phyloP scores from a whole-genome alignment of 2,329 filamentous ascomycete species.

The Beauveria varroae region DNA sequence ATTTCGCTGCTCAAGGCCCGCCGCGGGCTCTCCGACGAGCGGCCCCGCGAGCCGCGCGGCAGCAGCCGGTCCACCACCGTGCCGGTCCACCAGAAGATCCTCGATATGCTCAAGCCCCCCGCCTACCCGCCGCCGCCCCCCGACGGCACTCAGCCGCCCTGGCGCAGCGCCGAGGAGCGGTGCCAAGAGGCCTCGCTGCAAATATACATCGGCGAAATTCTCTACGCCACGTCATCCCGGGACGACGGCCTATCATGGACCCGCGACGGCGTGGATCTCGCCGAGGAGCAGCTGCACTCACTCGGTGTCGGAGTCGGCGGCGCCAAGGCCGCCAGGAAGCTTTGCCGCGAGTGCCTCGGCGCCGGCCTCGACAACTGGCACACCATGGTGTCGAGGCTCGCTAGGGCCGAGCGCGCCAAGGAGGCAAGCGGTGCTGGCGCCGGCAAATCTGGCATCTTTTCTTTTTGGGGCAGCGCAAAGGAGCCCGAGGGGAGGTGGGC shows the following conservation, averaged over 20 bases:
- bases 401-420: conserved; percentile 38
- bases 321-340: conserved; percentile 33
- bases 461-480: conserved; percentile 28
- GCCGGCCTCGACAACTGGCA: conserved; percentile 77
- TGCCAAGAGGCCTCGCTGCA: conserved; percentile 84
- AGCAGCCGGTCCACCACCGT: conserved; percentile 9
- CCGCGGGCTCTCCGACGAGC: conserved; percentile 44
- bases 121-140: conserved; percentile 63
- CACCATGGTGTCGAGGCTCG: conserved; percentile 65
- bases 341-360: conserved; percentile 69
- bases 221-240: conserved; percentile 57
- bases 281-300: conserved; percentile 58
- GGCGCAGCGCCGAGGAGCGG: conserved; percentile 54
- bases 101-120: conserved; percentile 34
- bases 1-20: conserved; percentile 77
- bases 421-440: conserved; percentile 30
- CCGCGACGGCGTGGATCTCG: conserved; percentile 73
- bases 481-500: conserved; percentile 41
- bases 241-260: conserved; percentile 84
- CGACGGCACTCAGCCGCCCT: conserved; percentile 61
- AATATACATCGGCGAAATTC: conserved; percentile 88
- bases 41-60: conserved; percentile 16
- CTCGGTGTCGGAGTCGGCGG: conserved; percentile 24
- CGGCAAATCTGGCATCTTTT: conserved; percentile 24
- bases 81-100: conserved; percentile 16